Evolutionary conservation across 164 flowering plant genomes (phyloP), one percentile per base, ranked within the genome.

Genomic region (Euptelea pleiosperma): DNA sequence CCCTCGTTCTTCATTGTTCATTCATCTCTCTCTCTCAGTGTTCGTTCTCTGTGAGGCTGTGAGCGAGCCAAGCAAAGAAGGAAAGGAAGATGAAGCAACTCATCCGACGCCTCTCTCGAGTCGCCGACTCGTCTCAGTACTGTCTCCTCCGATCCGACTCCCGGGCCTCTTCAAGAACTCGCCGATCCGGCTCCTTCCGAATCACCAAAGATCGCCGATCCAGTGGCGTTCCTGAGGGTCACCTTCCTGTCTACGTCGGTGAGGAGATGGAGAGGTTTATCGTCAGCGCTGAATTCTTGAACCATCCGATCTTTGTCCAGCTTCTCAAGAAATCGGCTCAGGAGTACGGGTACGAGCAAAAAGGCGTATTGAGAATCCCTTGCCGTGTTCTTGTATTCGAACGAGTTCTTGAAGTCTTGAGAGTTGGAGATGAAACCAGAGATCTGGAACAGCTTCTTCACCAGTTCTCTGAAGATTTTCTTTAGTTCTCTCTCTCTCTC

Each of bases 271-370:
- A 83, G 77, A 47, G 91, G 71, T 91, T 83, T 69, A 73, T 85
- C 9, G 96, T 91, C 28, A 78, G 79, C 59, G 96, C 96, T 1
- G 86, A 87, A 70, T 58, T 87, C 11, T 63, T 91, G 59, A 85
- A 87, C 69, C 95, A 81, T 59, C 98, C 98, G 16, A 60, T 89
- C 15, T 83, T 91, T 63, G 67, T 76, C 11, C 72, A 66, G 43
- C 76, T 91, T 5, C 77, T 91, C n/a, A 73, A 81, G 47, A 74
- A 60, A 59, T 91, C 98, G 42, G 96, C 98, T 0, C 91, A 85
- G 62, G 96, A 89, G 78, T 91, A 91, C 72, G 98, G 98, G 2
- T 91, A 89, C 78, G 95, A 85, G 53, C 98, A 91, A 72, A 69
- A 80, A 37, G 96, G 98, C 10, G 98, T 78, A 18, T 77, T 91